phyloP scores from a whole-genome alignment of 345 rosid species.

The Isatis tinctoria region DNA sequence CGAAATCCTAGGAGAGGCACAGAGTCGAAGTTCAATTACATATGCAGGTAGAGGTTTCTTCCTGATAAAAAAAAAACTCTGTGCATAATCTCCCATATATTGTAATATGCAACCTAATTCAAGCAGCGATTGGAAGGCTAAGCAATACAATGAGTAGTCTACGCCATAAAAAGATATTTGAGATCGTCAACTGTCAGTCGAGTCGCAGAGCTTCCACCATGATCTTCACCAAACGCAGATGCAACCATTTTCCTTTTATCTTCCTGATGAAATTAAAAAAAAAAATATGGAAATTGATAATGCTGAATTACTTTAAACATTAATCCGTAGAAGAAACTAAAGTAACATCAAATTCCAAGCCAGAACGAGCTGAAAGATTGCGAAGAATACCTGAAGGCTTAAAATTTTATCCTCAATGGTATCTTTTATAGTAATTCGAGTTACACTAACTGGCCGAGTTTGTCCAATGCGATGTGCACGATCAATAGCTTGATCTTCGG shows the following conservation, averaged over 20 bases:
- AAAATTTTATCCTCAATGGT: slow-evolving; percentile 86
- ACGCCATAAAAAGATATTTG: slow-evolving; percentile 50
- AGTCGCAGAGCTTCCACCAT: slow-evolving; percentile 58
- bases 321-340: slow-evolving; percentile 1
- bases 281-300: not conserved
- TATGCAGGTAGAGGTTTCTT: slow-evolving; percentile 6
- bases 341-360: not conserved
- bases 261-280: slow-evolving; percentile 45
- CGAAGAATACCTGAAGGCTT: slow-evolving; percentile 61
- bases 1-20: slow-evolving; percentile 8
- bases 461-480: slow-evolving; percentile 99
- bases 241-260: slow-evolving; percentile 92
- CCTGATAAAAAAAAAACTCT: slow-evolving; percentile 8
- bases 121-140: slow-evolving; percentile 6
- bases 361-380: slow-evolving; percentile 4
- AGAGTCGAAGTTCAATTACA: slow-evolving; percentile 11
- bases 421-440: slow-evolving; percentile 76
- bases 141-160: slow-evolving; percentile 30
- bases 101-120: slow-evolving; percentile 14
- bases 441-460: slow-evolving; percentile 84
- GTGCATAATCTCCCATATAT: slow-evolving; percentile 15
- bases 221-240: slow-evolving; percentile 94
- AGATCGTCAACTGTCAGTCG: slow-evolving; percentile 86
- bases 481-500: slow-evolving; percentile 86
- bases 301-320: not conserved